Conservation (phyloP, 202 grass and related monocot genomes). For the Panicum virgatum region DNA sequence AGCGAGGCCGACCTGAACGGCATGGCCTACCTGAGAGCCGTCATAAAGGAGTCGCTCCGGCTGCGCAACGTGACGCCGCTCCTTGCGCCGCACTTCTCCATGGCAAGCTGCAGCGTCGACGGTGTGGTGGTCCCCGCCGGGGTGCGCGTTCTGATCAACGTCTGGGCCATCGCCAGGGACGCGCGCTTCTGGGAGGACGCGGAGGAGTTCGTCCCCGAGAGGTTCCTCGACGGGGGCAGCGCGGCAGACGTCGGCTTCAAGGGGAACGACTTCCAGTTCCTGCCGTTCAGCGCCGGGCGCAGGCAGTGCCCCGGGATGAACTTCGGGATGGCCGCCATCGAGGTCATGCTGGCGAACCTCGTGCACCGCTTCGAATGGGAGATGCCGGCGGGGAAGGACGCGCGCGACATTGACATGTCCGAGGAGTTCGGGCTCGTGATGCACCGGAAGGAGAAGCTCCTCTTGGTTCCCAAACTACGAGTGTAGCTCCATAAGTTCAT, state of each 20-base stretch:
- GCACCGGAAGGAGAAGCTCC: background rate
- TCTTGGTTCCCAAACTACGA: background rate
- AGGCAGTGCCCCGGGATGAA: too few species aligned
- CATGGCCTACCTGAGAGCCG: too few species aligned
- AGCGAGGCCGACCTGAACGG: too few species aligned
- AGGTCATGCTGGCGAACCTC: background rate
- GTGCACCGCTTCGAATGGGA: background rate
- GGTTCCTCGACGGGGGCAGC: background rate
- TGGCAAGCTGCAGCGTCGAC: too few species aligned
- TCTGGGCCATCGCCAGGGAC: background rate
- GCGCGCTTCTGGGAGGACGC: background rate
- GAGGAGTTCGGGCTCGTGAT: background rate
- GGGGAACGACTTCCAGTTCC: background rate
- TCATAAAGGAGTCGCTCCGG: too few species aligned
- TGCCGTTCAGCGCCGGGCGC: background rate
- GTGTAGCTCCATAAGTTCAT: too few species aligned
- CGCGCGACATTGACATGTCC: background rate
- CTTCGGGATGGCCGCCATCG: background rate
- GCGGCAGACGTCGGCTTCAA: background rate
- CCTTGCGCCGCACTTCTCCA: too few species aligned
- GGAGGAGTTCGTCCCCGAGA: background rate
- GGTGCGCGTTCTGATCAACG: background rate
- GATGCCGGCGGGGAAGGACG: background rate
- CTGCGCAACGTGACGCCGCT: too few species aligned
- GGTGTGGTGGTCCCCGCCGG: too few species aligned